These are phyloP conservation scores for Serendipita sp. DNA, from an alignment of 768 basidiomycete species.

Conservation along the genomic window DNA sequence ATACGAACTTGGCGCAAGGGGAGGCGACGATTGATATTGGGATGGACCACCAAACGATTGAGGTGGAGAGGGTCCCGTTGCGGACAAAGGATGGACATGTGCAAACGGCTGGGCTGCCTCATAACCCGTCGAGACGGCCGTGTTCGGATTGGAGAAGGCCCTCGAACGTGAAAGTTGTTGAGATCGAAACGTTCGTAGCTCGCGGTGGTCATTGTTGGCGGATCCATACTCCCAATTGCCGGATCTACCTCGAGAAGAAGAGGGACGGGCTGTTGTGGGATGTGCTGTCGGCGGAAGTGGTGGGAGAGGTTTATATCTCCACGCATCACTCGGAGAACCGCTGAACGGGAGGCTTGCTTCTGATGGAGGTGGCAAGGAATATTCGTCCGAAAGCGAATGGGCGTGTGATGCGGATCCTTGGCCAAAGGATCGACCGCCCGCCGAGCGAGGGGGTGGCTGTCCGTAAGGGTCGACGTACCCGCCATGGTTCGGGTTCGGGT, in stretches of 20 bases:
- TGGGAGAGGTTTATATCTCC: background rate
- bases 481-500: background rate
- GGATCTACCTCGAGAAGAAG: too few relatives aligned
- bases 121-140: background rate
- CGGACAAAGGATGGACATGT: too few relatives aligned
- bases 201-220: too few relatives aligned
- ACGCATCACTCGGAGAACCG: background rate
- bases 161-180: background rate
- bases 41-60: background rate
- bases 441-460: background rate
- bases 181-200: background rate
- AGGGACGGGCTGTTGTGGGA: background rate
- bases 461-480: background rate
- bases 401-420: background rate
- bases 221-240: too few relatives aligned
- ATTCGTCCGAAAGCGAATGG: background rate
- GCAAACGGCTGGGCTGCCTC: too few relatives aligned
- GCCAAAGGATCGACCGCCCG: background rate
- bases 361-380: background rate
- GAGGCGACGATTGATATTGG: background rate
- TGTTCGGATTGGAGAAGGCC: background rate
- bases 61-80: too few relatives aligned
- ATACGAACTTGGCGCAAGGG: background rate
- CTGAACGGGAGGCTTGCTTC: background rate
- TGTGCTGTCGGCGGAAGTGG: conserved; percentile 30